Conservation (phyloP, 2,329 filamentous ascomycete genomes). For the Fusarium agapanthi region DNA sequence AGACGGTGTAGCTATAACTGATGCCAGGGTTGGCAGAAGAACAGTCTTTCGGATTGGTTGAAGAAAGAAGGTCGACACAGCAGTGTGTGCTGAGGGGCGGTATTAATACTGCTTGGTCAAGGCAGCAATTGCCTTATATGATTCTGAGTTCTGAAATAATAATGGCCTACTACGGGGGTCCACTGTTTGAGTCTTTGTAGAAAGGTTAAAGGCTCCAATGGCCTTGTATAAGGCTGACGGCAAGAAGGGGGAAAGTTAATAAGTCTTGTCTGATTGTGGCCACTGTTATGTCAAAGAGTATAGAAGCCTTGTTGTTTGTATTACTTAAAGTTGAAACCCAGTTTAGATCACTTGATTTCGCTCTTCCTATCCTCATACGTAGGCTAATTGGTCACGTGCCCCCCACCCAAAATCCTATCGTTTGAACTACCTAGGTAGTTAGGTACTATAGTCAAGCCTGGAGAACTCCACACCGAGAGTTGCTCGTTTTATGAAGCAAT, state of each 20-base stretch:
- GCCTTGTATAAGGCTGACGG: not conserved
- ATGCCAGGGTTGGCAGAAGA: not conserved
- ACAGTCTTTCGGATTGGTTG: not conserved
- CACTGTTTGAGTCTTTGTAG: not conserved
- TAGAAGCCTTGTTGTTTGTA: not conserved
- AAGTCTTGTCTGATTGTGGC: not conserved
- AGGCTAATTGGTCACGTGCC: not conserved
- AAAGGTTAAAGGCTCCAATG: not conserved
- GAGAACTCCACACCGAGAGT: not conserved
- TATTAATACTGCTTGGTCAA: not conserved
- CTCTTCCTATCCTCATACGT: not conserved
- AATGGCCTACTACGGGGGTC: not conserved
- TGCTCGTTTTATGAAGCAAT: not conserved
- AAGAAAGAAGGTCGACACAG: not conserved
- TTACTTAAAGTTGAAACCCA: not conserved
- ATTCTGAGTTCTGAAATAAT: not conserved
- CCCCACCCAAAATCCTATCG: not conserved
- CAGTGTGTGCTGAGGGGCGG: not conserved
- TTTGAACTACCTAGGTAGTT: not conserved
- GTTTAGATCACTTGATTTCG: not conserved
- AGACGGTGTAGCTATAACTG: not conserved
- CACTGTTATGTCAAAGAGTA: not conserved
- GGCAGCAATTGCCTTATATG: not conserved
- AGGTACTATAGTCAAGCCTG: no score
- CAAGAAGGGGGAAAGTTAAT: not conserved